phyloP scores from a whole-genome alignment of 106 monocot species.

The Triglochin maritima region DNA sequence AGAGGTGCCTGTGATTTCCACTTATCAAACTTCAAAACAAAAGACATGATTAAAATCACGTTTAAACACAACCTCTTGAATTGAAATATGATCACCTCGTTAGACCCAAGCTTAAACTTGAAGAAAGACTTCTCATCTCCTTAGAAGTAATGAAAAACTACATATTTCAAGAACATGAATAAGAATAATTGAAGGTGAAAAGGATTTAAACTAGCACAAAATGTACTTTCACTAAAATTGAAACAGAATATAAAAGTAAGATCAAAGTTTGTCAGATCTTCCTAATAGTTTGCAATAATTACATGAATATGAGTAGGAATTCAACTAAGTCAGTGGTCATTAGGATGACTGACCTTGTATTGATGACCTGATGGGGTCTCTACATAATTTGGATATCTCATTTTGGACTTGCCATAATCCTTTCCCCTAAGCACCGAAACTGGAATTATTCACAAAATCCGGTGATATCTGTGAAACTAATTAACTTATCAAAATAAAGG shows the following conservation, averaged over 20 bases:
- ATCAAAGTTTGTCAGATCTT: not conserved
- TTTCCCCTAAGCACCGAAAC: conserved; percentile 97
- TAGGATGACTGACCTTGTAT: conserved; percentile 75
- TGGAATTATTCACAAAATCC: conserved; percentile 14
- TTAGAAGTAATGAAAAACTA: conserved; percentile 31
- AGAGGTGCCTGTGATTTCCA: too few species aligned
- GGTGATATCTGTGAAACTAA: too few species aligned
- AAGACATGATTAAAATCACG: too few species aligned
- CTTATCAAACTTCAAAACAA: too few species aligned
- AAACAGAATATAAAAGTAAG: not conserved
- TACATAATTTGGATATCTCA: conserved; percentile 81
- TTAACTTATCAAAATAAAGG: too few species aligned
- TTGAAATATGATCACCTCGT: conserved; percentile 39
- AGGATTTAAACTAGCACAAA: too few species aligned
- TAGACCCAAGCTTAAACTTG: conserved; percentile 78
- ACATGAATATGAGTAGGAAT: not conserved
- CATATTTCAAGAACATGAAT: too few species aligned
- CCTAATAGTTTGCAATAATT: too few species aligned
- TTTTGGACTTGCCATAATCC: conserved; percentile 97
- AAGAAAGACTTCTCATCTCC: conserved; percentile 89
- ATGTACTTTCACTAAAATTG: too few species aligned
- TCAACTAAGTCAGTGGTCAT: not conserved
- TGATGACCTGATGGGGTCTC: conserved; percentile 93
- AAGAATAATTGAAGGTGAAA: not conserved
- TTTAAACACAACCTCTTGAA: not conserved